phyloP scores from a whole-genome alignment of 2,329 filamentous ascomycete genomes.

The Penicillium brevicompactum region DNA sequence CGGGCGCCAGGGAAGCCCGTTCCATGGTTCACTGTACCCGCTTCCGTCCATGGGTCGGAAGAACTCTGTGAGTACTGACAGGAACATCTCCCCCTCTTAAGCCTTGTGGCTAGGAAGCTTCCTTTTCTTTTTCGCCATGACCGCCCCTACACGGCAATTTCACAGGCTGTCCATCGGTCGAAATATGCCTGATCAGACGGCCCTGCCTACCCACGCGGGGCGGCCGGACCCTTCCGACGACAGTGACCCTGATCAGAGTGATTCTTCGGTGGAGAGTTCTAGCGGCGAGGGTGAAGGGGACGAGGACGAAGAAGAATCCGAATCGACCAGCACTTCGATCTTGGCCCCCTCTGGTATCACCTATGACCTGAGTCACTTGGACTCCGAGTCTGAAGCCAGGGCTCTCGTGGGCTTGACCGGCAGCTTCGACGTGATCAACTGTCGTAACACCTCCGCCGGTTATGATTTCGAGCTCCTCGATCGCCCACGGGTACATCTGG shows the following conservation, averaged over 20 bases:
- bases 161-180: constrained; percentile 41
- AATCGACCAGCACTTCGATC: constrained; percentile 23
- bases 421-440: constrained; percentile 39
- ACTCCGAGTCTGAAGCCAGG: constrained; percentile 32
- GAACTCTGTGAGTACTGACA: constrained; percentile 30
- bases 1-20: constrained; percentile 24
- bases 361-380: constrained; percentile 37
- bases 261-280: constrained; percentile 16
- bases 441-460: constrained; percentile 30
- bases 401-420: constrained; percentile 38
- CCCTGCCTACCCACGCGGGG: constrained; percentile 24
- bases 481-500: constrained; percentile 36
- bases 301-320: constrained; percentile 21
- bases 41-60: constrained; percentile 40
- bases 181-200: constrained; percentile 32
- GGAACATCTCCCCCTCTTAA: constrained; percentile 4
- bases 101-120: not conserved
- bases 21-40: constrained; percentile 36
- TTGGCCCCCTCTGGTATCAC: constrained; percentile 36
- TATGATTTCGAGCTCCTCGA: constrained; percentile 43
- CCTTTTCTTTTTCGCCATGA: constrained; percentile 33
- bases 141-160: constrained; percentile 43
- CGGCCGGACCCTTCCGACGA: constrained; percentile 23
- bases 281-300: constrained; percentile 16
- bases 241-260: constrained; percentile 11